Evolutionary conservation across 345 rosid genomes (phyloP), one percentile per base, ranked within the genome.

Genomic region (Lepidium didymum): DNA sequence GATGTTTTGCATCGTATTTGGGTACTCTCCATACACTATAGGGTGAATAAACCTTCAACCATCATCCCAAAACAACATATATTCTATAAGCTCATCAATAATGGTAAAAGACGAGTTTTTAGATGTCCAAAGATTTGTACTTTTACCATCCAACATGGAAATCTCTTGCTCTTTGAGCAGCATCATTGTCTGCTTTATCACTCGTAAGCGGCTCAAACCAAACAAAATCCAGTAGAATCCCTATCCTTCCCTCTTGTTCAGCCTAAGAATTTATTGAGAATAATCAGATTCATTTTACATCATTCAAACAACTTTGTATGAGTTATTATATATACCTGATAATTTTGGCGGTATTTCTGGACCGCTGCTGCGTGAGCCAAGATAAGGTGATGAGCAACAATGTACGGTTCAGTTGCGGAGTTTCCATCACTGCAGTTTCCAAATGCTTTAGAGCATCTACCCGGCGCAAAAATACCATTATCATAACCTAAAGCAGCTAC

Each of bases 91-190:
- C 23, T 52, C 64, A 43, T 10, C 15, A 23, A 40, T n/a, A 46
- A 16, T 21, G 25, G 52, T 19, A 51, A 10, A 1, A 43, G 10
- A 49, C 42, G 23, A 58, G 50, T 10, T 23, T 14, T 53, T 7
- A 29, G 45, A 64, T 47, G 43, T 33, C 33, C 6, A 3, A 46
- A 61, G 31, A 18, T 8, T 12, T 62, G 14, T 19, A 33, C 1
- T 8, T 60, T 63, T 81, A 93, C 99, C 99, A 94, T 82, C 99
- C 99, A 8, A 94, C 68, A 52, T 94, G 97, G 52, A 94, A 91
- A 84, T 94, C 99, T 73, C 88, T 80, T 49, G 99, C 99, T 75
- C 97, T 79, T 81, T 94, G 99, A 59, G 99, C 97, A 18, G 96
- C 99, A 66, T 73, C 75, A 53, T 79, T 85, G 77, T 94, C 97